phyloP scores from a whole-genome alignment of 2,329 filamentous ascomycete species.

The Fusarium sp. region DNA sequence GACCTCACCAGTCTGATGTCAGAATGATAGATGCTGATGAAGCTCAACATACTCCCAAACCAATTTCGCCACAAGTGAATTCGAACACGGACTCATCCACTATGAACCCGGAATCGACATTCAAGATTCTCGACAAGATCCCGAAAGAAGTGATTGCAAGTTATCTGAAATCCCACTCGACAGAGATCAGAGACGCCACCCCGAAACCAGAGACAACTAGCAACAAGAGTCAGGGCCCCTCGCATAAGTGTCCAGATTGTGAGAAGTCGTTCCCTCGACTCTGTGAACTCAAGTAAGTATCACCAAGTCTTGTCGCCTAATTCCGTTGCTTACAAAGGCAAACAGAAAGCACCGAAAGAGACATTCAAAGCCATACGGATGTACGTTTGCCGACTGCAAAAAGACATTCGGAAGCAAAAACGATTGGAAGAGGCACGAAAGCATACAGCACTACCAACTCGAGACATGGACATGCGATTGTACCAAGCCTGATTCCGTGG shows the following conservation, averaged over 20 bases:
- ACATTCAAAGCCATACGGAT: slow-evolving; percentile 85
- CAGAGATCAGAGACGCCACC: slow-evolving; percentile 21
- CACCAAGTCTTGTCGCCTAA: neutral
- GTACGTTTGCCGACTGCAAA: slow-evolving; percentile 78
- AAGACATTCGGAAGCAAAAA: slow-evolving; percentile 92
- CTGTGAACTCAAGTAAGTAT: slow-evolving; percentile 71
- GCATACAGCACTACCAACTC: slow-evolving; percentile 79
- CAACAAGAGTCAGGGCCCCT: slow-evolving; percentile 30
- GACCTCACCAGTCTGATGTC: slow-evolving; percentile 31
- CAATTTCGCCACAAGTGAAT: neutral
- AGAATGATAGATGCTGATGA: slow-evolving; percentile 38
- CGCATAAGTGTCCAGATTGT: slow-evolving; percentile 58
- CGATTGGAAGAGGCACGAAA: slow-evolving; percentile 94
- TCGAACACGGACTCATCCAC: neutral
- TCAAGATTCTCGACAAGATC: slow-evolving; percentile 47
- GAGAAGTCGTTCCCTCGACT: slow-evolving; percentile 63
- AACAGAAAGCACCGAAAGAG: slow-evolving; percentile 86
- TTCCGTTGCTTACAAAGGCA: slow-evolving; percentile 40
- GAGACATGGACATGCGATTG: slow-evolving; percentile 81
- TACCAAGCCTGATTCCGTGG: slow-evolving; percentile 20
- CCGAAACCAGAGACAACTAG: slow-evolving; percentile 22
- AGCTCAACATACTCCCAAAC: slow-evolving; percentile 17
- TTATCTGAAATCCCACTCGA: slow-evolving; percentile 45
- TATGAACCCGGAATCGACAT: slow-evolving; percentile 28
- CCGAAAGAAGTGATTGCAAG: slow-evolving; percentile 54